Evolutionary conservation across 2,329 filamentous ascomycete species (phyloP).

Genomic region (Colletotrichum tamarilloi): DNA sequence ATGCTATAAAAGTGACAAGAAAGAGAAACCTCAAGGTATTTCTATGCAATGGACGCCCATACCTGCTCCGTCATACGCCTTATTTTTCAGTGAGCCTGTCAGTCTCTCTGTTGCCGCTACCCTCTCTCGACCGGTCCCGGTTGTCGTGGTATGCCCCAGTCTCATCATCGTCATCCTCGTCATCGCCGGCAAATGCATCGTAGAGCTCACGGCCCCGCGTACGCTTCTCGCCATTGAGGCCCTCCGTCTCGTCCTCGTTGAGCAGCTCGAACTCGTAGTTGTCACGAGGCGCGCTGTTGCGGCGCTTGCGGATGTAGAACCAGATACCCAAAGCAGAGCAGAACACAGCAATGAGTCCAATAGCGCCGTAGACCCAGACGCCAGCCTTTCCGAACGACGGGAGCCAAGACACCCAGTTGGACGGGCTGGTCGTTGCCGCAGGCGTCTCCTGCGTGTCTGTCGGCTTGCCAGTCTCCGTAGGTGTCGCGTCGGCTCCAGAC

Average conservation of each 20-base stretch:
- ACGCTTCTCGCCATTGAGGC: slow-evolving; percentile 63
- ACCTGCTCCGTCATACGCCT: slow-evolving; percentile 15
- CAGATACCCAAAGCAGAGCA: slow-evolving; percentile 84
- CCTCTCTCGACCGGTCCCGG: slow-evolving; percentile 36
- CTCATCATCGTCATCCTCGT: slow-evolving; percentile 75
- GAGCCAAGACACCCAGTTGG: slow-evolving; percentile 85
- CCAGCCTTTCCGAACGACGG: slow-evolving; percentile 91
- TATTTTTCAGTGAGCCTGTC: slow-evolving; percentile 37
- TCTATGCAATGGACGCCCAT: slow-evolving; percentile 32
- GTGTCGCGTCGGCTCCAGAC: slow-evolving; percentile 44
- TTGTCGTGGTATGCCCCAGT: slow-evolving; percentile 50
- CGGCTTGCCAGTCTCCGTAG: slow-evolving; percentile 44
- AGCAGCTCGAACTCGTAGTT: slow-evolving; percentile 96
- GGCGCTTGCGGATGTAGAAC: slow-evolving; percentile 82
- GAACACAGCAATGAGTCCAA: slow-evolving; percentile 87
- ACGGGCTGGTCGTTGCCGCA: slow-evolving; percentile 64
- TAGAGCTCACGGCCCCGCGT: slow-evolving; percentile 89
- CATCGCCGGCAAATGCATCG: slow-evolving; percentile 94
- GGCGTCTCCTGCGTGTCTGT: slow-evolving; percentile 45
- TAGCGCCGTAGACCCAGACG: slow-evolving; percentile 91
- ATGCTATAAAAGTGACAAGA: slow-evolving; percentile 34
- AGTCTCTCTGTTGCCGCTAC: slow-evolving; percentile 30
- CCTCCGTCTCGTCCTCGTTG: slow-evolving; percentile 80
- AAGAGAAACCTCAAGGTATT: slow-evolving; percentile 15
- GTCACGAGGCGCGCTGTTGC: slow-evolving; percentile 79